Evolutionary conservation across 768 basidiomycete species (phyloP), one percentile per base, ranked within the genome.

Genomic region (Suillus subalutaceus): DNA sequence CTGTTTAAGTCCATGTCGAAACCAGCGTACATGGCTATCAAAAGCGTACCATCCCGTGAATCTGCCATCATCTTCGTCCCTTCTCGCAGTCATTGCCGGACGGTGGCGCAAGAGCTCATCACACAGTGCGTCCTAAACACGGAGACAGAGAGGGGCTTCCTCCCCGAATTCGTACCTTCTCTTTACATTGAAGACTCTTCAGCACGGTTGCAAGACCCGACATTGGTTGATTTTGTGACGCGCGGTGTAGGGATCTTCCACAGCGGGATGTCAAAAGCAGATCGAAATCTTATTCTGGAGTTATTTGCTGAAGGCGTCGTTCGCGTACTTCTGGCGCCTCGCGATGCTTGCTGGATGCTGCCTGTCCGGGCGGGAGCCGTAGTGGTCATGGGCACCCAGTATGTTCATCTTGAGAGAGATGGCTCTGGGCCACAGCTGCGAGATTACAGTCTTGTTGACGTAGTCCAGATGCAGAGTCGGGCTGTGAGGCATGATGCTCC

Each of bases 371-470:
- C 93, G 1, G 83, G 85, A 8, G 86, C 86, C 7, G 96, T 99
- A 18, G 82, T 99, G 44, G 90, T 94, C 55, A 91, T 99, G 90
- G 92, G 94, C 20, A 94, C 96, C 4, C 97, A 99, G 75, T 97
- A 93, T 75, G 75, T 89, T 32, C 81, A 86, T 64, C 70, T 82
- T 8, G 80, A 82, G 48, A 77, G 74, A 44, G 81, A 80, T 63
- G 82, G 79, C 16, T 73, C 80, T 10, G 88, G 90, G 66, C 87
- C 91, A 30, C 89, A 91, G 70, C 74, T 97, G 60, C 84, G 84
- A 53, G 94, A 96, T 74, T 99, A 99, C 76, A 80, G 81, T 0
- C 79, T 97, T 44, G 82, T 86, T 23, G 96, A 99, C 70, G 78
- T 99, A 43, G 88, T 92, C 61, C 89, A 88, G 65, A 99, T 99